Evolutionary conservation across 2,329 filamentous ascomycete genomes (phyloP), one percentile per base, ranked within the genome.

Genomic region (Tolypocladium tropicale): DNA sequence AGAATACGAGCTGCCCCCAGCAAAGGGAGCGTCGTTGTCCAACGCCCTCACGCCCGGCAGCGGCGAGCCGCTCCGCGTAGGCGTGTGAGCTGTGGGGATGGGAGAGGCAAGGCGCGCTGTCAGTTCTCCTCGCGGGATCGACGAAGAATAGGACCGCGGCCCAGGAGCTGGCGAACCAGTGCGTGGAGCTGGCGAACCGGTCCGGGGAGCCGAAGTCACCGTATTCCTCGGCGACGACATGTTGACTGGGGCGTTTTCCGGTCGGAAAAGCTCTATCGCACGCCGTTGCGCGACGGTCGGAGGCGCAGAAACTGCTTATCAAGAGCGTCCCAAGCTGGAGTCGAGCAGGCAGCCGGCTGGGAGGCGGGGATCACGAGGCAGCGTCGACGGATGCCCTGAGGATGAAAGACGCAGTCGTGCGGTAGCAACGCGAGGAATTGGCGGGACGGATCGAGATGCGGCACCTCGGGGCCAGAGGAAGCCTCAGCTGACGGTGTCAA

Each of bases 51-150:
- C 58, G 58, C 52, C 65, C 60, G 6, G 65, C 62, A 34, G 62
- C 59, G 70, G 70, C 28, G 72, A 73, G 46, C 57, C 65, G 51
- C 65, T 65, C 52, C 70, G 65, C 25, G 76, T 73, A 55, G 69
- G 68, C 37, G 70, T 70, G 25, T 72, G 68, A 53, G 68, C 67
- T 50, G 74, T 71, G 33, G 76, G 75, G 23, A 83, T 72, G 34
- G 82, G 82, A 32, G 80, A 81, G 50, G 81, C 81, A 54, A 86
- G 76, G 60, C 83, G 78, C 56, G 83, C 83, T 53, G 80, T 86
- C 52, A 80, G 74, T 59, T 83, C 77, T 53, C 79, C 80, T 68
- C 83, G 79, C 48, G 80, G 80, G 30, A 80, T 65, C 10, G 81
- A 82, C 53, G 77, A 76, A 56, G 77, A 75, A 59, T 74, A 76